Evolutionary conservation across 2,329 filamentous ascomycete genomes (phyloP), one percentile per base, ranked within the genome.

Genomic region (Stemphylium lycopersici): DNA sequence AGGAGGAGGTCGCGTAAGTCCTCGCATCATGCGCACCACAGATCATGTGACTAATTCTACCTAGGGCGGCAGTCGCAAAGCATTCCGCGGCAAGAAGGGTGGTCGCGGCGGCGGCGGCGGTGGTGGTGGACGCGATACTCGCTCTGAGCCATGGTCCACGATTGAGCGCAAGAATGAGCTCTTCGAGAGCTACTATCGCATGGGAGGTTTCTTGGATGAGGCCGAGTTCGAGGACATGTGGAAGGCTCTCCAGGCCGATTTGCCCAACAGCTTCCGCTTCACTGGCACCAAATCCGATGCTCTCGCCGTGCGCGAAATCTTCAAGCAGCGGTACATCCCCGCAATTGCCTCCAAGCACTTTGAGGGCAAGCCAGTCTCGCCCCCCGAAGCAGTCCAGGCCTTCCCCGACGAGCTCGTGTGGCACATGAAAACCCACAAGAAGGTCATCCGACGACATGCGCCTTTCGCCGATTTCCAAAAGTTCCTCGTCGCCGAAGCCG

Each of bases 351-450:
- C 88, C 55, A 95, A 96, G 72, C 84, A 90, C 71, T 86, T 87
- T 71, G 91, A 99, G 76, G 93, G 90, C 69, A 83, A 88, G 67
- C 83, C 84, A 12, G 93, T 98, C 63, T 87, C 93, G 58, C 87
- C 95, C 11, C 95, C 95, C 8, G 83, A 86, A 71, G 84, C 90
- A 1, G 89, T 99, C 52, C 81, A 87, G 29, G 98, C 93, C 91
- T 99, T 96, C 75, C 95, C 95, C 37, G 92, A 98, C 72, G 86
- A 91, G 70, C 87, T 99, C 57, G 95, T 95, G 44, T 99, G 96
- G 90, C 92, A 88, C 77, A 98, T 98, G 92, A 96, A 93, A 40
- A 98, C 93, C 5, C 91, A 95, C 59, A 99, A 98, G 83, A 93
- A 96, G 71, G 89, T 98, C 62, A 85, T 99, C 59, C 89, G 95